Base-by-base conservation (phyloP, 202 grass and related monocot genomes). In the Sporobolus alterniflorus region DNA sequence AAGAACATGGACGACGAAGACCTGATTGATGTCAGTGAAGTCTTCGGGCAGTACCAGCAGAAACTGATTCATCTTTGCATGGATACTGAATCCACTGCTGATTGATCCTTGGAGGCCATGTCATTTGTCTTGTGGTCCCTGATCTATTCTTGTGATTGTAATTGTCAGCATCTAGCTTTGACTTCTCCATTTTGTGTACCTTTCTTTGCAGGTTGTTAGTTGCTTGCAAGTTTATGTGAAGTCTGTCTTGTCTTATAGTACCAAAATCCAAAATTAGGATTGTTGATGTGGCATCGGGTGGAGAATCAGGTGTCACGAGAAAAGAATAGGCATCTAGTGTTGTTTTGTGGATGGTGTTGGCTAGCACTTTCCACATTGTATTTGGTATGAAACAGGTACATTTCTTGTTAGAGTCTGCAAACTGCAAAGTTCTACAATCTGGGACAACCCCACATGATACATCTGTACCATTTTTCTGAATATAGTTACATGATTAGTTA, bases 21-120 rank as follows among this genome's bases (percentile, higher is more conserved):
- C 49, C 71, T 99, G 64, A 86, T 80, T 48, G 81, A 87, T 20
- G 93, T 99, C 73, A 90, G 87, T 25, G 93, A 99, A 78, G 92
- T 90, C 54, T 99, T 89, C 15, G 96, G 96, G 83, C 93, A 99
- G 81, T 99, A 99, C 69, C 96, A 99, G 77, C 91, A 91, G 79
- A 92, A 94, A 77, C 64, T 96, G 60, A 85, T 99, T 49, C 96
- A 99, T 87, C 87, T 96, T 22, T 96, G 91, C 75, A 92, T 99
- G 93, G 96, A 99, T 74, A 88, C 88, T 7, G 74, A 83, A 56
- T 93, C 93, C 11, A 69, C 36, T 18, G 74, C 91, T 47, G 91
- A 92, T 60, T 95, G 91, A 94, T 28, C 20, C 51, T 39, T 60
- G 2, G 10, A 68, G n/a, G 47, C 48, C 47, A 69, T 59, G 48